Base-by-base conservation (phyloP, 495 filamentous ascomycete species). In the Penicilliopsis zonata region DNA sequence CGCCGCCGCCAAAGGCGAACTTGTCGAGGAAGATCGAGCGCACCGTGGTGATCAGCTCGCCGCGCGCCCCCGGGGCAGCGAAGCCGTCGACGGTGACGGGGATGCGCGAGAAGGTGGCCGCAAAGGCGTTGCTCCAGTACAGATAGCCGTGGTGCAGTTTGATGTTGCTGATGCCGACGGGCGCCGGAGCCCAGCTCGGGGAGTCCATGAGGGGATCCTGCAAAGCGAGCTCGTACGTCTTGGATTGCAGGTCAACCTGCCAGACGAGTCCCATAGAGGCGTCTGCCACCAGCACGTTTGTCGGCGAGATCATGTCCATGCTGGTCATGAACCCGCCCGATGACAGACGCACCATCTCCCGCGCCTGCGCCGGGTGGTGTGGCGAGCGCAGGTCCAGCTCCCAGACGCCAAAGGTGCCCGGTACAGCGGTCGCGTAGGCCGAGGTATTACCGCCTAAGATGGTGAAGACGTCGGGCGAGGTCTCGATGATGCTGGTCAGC, bases 11-110 rank as follows among this genome's bases (percentile, higher is more conserved):
- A 4, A 56, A 42, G 9, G 7, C 21, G 34, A 59, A 49, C 21
- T 54, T 47, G 26, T 57, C 53, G 9, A 47, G 9, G 19, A 38
- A 35, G 20, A 35, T 9, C 15, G 21, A n/a, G 12, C 23, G 8
- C 13, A 37, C 25, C 2, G 12, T 36, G 13, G 33, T 18, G 13
- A 32, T 38, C 8, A 48, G 13, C 8, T 41, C 30, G 4, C 23
- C 28, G 12, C 28, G 14, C 1, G 28, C 23, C 13, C 47, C 47
- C 3, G 38, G 28, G 1, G 44, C 37, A 12, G 31, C 30, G 12
- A 18, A 35, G 33, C 41, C 47, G 9, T 41, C 21, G 18, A 10
- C 9, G 18, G 24, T 21, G 35, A 50, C 37, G n/a, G 28, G 34
- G 9, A 45, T 18, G 6, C 38, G 36, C 8, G 30, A 35, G 13